Base-by-base conservation (phyloP, 106 monocot genomes). In the Alisma plantagoaquatica region DNA sequence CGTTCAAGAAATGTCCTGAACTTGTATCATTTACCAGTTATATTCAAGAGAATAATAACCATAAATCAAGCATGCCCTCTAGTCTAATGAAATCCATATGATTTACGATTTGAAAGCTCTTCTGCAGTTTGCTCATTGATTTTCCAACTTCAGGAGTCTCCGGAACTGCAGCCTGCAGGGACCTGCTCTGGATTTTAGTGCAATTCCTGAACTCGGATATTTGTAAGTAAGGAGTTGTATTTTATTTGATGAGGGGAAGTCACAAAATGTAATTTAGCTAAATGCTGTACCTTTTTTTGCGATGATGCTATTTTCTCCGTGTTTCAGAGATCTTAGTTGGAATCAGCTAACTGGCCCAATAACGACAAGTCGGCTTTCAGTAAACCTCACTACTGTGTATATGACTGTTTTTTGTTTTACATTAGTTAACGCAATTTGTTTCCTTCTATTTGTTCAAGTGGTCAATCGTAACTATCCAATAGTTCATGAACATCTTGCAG, bases 291-390 rank as follows among this genome's bases (percentile, higher is more conserved):
- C n/a, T n/a, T n/a, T n/a, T n/a, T n/a, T n/a, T n/a, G n/a, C n/a
- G n/a, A n/a, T n/a, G n/a, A n/a, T n/a, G n/a, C n/a, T n/a, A 23
- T 66, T 26, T 10, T 28, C 27, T 44, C 12, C 23, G 23, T 66
- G 29, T 74, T 70, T 54, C 83, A 90, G 89, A 74, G 89, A 90
- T 71, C 89, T 90, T 17, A 83, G 89, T 51, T 67, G 49, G 68
- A 90, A 90, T 58, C 59, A 69, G 54, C 70, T 90, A 49, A 62
- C 66, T 30, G 89, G 89, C 60, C 17, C 46, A 32, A 77, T 90
- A 68, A 83, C 89, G 18, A 46, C 73, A 23, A 77, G 66, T 49
- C 70, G 66, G 61, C 80, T 80, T 55, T 90, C 89, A 12, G 62
- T 35, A 56, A 77, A 77, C 56, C 83, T 90, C 14, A 90, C 89